phyloP scores from a whole-genome alignment of 2,329 filamentous ascomycete genomes.

The Epichloe elymi region DNA sequence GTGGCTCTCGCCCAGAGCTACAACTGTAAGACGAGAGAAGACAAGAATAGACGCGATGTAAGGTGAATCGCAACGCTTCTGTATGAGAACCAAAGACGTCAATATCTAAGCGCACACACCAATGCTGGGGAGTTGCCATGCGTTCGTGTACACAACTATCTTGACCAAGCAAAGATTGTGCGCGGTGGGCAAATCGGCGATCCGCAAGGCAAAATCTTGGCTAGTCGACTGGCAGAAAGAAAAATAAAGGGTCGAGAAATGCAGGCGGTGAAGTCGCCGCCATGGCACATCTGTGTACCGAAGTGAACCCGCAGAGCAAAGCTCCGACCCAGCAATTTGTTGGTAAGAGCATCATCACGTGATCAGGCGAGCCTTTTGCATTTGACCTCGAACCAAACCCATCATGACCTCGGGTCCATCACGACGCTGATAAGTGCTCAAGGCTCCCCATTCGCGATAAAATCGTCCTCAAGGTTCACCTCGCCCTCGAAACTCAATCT shows the following conservation, averaged over 20 bases:
- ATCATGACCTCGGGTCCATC: conserved; percentile 16
- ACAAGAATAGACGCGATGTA: neutral
- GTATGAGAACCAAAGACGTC: neutral
- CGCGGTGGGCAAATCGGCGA: conserved; percentile 3
- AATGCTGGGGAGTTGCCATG: conserved; percentile 12
- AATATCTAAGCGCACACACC: conserved; percentile 6
- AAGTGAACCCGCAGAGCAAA: no score
- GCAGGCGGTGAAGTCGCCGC: conserved; percentile 14
- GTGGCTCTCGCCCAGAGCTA: neutral
- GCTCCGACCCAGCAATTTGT: no score
- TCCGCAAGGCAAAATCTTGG: conserved; percentile 2
- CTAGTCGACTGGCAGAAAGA: conserved; percentile 14
- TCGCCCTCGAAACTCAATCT: conserved; percentile 4
- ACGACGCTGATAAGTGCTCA: conserved; percentile 13
- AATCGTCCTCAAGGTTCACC: conserved; percentile 7
- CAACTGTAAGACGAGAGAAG: no score
- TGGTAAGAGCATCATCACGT: conserved; percentile 8
- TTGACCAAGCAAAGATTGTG: neutral
- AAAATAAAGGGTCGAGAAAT: conserved; percentile 7
- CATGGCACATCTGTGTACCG: no score
- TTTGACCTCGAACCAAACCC: conserved; percentile 17
- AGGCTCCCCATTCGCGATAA: conserved; percentile 13
- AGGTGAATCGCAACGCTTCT: neutral
- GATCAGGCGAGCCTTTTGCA: conserved; percentile 14
- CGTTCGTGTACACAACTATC: neutral